Evolutionary conservation across 495 filamentous ascomycete species (phyloP).

Genomic region (Aspergillus indologenus): DNA sequence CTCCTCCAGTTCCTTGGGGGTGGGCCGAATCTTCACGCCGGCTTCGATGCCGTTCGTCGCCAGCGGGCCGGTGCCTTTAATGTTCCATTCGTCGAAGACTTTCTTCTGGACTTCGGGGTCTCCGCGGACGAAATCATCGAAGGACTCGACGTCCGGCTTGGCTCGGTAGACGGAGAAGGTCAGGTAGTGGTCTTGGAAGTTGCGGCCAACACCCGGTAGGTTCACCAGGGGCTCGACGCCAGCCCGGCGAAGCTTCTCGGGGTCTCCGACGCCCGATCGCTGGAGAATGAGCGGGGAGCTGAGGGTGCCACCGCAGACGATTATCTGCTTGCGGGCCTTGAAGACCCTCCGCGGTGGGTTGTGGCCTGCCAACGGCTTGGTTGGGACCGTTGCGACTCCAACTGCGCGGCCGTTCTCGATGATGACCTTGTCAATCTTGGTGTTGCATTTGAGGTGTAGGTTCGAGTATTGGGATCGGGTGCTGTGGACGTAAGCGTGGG

Average conservation of each 20-base stretch:
- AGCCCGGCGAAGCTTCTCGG: slow-evolving; percentile 66
- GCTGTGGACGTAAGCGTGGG: slow-evolving; percentile 72
- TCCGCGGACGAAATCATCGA: slow-evolving; percentile 77
- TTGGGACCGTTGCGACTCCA: slow-evolving; percentile 56
- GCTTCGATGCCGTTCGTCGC: slow-evolving; percentile 86
- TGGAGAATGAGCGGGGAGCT: slow-evolving; percentile 77
- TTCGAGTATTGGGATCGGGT: slow-evolving; percentile 65
- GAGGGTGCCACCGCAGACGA: slow-evolving; percentile 76
- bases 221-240: slow-evolving; percentile 72
- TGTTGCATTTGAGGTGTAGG: slow-evolving; percentile 72
- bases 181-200: slow-evolving; percentile 85
- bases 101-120: slow-evolving; percentile 66
- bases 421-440: slow-evolving; percentile 79
- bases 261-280: slow-evolving; percentile 66
- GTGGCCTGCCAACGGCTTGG: slow-evolving; percentile 49
- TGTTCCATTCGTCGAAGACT: slow-evolving; percentile 72
- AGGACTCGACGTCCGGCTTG: slow-evolving; percentile 73
- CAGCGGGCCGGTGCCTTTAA: slow-evolving; percentile 74
- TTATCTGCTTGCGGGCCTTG: slow-evolving; percentile 72
- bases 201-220: slow-evolving; percentile 76
- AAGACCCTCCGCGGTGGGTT: slow-evolving; percentile 54
- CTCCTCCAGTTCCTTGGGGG: slow-evolving; percentile 62
- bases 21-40: slow-evolving; percentile 76
- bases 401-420: slow-evolving; percentile 68
- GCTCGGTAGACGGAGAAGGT: slow-evolving; percentile 73